These are phyloP conservation scores for Talaromyces sp. DNA, from an alignment of 2,329 filamentous ascomycete genomes.

Conservation along the genomic window DNA sequence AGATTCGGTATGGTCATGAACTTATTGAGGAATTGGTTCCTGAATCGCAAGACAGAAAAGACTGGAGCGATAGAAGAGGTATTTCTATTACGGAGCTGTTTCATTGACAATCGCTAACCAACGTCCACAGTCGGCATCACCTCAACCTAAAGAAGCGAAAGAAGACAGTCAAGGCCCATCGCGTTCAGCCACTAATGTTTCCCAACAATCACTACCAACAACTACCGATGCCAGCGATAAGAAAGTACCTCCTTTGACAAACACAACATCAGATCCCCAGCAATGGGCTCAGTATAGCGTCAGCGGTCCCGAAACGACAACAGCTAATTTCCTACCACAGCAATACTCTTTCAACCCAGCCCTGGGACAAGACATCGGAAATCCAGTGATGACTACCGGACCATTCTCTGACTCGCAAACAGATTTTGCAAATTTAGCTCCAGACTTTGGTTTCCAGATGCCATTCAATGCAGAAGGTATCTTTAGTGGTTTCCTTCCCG, in stretches of 20 bases:
- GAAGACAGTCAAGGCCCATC: background rate
- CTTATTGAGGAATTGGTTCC: slow-evolving; percentile 69
- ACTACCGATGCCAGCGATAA: background rate
- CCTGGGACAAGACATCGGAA: background rate
- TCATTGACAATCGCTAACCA: background rate
- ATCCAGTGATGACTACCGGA: slow-evolving; percentile 20
- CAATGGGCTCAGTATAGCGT: slow-evolving; percentile 12
- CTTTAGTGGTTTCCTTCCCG: slow-evolving; percentile 31
- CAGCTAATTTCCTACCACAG: slow-evolving; percentile 16
- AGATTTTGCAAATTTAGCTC: slow-evolving; percentile 23
- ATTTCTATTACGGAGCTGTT: background rate
- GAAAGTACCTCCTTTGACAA: background rate
- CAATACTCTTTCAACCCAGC: slow-evolving; percentile 3
- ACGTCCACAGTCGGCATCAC: background rate
- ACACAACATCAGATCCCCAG: background rate
- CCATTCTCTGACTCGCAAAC: slow-evolving; percentile 19
- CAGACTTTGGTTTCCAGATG: slow-evolving; percentile 27
- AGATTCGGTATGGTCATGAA: slow-evolving; percentile 69
- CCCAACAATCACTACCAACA: background rate
- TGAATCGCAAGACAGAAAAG: slow-evolving; percentile 41
- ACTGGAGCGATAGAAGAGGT: slow-evolving; percentile 23
- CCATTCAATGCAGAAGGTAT: slow-evolving; percentile 29
- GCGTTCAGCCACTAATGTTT: background rate
- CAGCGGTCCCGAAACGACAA: slow-evolving; percentile 15
- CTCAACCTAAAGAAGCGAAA: background rate